Base-by-base conservation (phyloP, 257 asterid species). In the Ajuga chamaepitys region DNA sequence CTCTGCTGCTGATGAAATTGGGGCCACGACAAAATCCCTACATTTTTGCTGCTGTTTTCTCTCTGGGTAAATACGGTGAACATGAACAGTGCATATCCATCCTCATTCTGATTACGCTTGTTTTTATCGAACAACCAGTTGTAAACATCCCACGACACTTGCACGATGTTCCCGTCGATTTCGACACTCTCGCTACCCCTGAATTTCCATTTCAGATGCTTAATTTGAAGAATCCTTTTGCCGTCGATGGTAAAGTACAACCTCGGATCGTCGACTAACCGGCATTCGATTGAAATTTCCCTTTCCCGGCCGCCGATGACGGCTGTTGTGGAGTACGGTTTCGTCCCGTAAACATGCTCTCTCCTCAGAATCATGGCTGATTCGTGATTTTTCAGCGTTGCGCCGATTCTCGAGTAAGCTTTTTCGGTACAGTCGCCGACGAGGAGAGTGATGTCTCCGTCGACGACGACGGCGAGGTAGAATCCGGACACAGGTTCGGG, bases 201-300 rank as follows among this genome's bases (percentile, higher is more conserved):
- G 76, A 85, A 85, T 56, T 85, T 85, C 91, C 91, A 85, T 18
- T 76, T 85, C 57, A 85, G 48, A 24, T 80, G 88, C 80, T 82
- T 85, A 5, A 85, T 74, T 58, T 80, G 78, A 55, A 85, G 42
- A 9, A 70, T 78, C 74, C 70, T 70, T 58, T 78, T 64, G 52
- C 58, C 60, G 59, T 78, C 86, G 6, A 85, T 51, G 21, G 58
- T 40, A 10, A 85, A 66, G 35, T 47, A 74, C 24, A 85, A 42
- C 32, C 77, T 72, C 11, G 88, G 82, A 42, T 80, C 83, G 14
- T 62, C 67, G 12, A 70, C 80, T 10, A 60, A 46, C 18, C 72
- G 54, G 53, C 88, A 85, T 22, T 85, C 88, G 34, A 85, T 73
- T 0, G 81, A 63, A 0, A 85, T 64, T 17, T 73, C 67, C 32